Evolutionary conservation across 2,329 filamentous ascomycete genomes (phyloP).

Genomic region (Aspergillus quadrilineatus): DNA sequence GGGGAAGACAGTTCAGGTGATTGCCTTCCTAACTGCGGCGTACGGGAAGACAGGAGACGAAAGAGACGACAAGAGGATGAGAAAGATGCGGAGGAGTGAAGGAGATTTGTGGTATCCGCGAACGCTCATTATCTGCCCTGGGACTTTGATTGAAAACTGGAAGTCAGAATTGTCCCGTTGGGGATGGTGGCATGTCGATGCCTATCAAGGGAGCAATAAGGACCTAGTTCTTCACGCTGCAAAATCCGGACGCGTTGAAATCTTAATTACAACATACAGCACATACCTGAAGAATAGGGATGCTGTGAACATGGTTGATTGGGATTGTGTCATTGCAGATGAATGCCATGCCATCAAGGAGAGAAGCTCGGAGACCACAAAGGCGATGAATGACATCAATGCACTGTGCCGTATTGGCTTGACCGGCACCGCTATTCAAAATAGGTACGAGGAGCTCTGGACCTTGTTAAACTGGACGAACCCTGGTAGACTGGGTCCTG

Average conservation of each 20-base stretch:
- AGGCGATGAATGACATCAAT: conserved; percentile 87
- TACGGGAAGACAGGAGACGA: conserved; percentile 94
- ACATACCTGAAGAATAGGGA: conserved; percentile 78
- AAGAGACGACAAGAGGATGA: conserved; percentile 80
- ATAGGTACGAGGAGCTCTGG: conserved; percentile 97
- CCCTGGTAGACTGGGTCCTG: conserved; percentile 67
- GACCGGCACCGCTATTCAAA: conserved; percentile 95
- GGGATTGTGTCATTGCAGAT: conserved; percentile 93
- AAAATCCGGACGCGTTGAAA: conserved; percentile 72
- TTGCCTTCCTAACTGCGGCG: conserved; percentile 82
- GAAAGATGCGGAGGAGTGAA: conserved; percentile 69
- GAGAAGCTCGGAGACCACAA: conserved; percentile 70
- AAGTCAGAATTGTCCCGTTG: conserved; percentile 78
- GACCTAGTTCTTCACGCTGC: conserved; percentile 72
- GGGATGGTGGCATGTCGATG: conserved; percentile 92
- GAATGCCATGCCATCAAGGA: conserved; percentile 93
- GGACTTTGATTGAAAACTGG: conserved; percentile 89
- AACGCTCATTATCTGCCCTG: conserved; percentile 83
- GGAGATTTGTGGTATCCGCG: conserved; percentile 73
- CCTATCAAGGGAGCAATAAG: conserved; percentile 73
- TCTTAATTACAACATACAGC: conserved; percentile 91
- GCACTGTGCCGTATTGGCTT: conserved; percentile 88
- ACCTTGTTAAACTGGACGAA: conserved; percentile 95
- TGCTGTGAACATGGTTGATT: conserved; percentile 78
- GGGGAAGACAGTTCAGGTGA: conserved; percentile 95